Percentiles rank a stretch among this genome's conserved stretches.
Evolutionary conservation across 2,329 filamentous ascomycete genomes (phyloP).

Genomic region (Emericellopsis cladophorae): DNA sequence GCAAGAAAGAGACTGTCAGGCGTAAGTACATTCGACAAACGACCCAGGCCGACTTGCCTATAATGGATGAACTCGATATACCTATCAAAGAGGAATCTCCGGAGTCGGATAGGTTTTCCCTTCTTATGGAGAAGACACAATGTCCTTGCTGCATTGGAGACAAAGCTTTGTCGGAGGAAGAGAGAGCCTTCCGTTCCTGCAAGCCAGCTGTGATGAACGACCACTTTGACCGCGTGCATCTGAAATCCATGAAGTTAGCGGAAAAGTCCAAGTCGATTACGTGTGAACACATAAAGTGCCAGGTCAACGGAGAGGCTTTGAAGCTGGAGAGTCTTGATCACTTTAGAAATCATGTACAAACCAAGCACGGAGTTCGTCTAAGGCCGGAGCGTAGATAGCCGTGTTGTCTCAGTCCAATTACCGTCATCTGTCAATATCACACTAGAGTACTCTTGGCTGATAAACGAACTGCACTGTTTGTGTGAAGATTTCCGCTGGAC

Average conservation of each 20-base stretch:
- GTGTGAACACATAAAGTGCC: not conserved
- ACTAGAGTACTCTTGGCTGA: too few relatives aligned
- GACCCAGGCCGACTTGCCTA: not conserved
- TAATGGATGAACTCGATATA: too few relatives aligned
- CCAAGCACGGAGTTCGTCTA: not conserved
- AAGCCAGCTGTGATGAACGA: not conserved
- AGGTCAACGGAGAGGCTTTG: not conserved
- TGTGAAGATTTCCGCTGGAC: too few relatives aligned
- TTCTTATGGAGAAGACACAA: not conserved
- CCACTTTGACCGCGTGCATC: not conserved
- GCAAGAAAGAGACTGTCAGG: too few relatives aligned
- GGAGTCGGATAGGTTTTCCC: not conserved
- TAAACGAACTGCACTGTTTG: too few relatives aligned
- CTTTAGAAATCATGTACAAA: not conserved
- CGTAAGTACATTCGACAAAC: too few relatives aligned
- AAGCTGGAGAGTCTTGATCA: not conserved
- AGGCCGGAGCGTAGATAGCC: too few relatives aligned
- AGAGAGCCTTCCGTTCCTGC: not conserved
- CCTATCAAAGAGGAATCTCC: not conserved
- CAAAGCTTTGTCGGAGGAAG: not conserved
- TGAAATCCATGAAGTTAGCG: not conserved
- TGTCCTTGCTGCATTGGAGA: not conserved
- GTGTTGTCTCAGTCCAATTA: too few relatives aligned
- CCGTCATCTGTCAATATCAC: too few relatives aligned
- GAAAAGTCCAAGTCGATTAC: not conserved